Percentiles rank a stretch among this genome's conserved stretches.
Conservation (phyloP, 331 rosid species). For the Telfairia occidentalis region DNA sequence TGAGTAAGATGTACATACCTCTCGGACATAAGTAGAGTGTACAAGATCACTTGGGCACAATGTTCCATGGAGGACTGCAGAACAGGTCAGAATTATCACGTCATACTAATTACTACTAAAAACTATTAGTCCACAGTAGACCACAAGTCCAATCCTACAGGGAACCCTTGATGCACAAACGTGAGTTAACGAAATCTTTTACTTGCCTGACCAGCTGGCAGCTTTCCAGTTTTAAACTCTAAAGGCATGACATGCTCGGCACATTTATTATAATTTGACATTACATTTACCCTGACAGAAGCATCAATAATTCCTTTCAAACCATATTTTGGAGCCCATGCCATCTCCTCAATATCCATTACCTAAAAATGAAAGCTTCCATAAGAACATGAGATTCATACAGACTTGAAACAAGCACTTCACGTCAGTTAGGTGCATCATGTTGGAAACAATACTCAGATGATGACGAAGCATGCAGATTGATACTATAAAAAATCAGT, state of each 20-base stretch:
- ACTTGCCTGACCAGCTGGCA: conserved; percentile 64
- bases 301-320: conserved; percentile 98
- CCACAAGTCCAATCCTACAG: not conserved
- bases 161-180: not conserved
- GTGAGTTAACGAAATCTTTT: conserved; percentile 10
- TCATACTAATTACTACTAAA: not conserved
- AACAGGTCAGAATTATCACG: conserved; percentile 9
- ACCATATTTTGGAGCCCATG: conserved; percentile 95
- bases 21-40: conserved; percentile 88
- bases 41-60: conserved; percentile 77
- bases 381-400: not conserved
- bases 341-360: conserved; percentile 92
- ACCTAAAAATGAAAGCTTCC: conserved; percentile 38
- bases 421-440: not conserved
- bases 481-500: not conserved
- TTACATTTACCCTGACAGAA: conserved; percentile 58
- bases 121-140: not conserved
- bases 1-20: conserved; percentile 33
- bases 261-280: conserved; percentile 27
- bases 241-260: conserved; percentile 62
- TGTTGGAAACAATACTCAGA: not conserved
- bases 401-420: not conserved
- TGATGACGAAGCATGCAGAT: not conserved
- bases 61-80: conserved; percentile 81
- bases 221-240: conserved; percentile 88